Conservation (phyloP, 2,329 filamentous ascomycete genomes). For the Ophiocordyceps unilateralis region DNA sequence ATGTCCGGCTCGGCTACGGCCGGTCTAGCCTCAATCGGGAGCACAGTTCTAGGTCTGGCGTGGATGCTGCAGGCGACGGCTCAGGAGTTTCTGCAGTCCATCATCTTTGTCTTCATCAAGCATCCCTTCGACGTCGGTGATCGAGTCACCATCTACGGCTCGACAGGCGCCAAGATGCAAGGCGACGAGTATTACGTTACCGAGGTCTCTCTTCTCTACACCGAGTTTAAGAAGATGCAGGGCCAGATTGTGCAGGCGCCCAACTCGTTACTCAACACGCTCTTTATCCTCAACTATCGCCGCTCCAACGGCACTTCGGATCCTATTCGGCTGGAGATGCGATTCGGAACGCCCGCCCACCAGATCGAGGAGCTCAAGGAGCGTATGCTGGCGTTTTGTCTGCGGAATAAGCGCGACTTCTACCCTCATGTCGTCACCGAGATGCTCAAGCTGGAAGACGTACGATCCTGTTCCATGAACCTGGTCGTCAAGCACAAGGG, state of each 20-base stretch:
- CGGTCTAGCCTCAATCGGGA: slow-evolving; percentile 78
- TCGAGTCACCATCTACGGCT: slow-evolving; percentile 80
- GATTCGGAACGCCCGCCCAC: slow-evolving; percentile 70
- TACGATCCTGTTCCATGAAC: slow-evolving; percentile 74
- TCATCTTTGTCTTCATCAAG: slow-evolving; percentile 93
- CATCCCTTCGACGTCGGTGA: slow-evolving; percentile 95
- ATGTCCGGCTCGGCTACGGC: slow-evolving; percentile 83
- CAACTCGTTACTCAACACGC: slow-evolving; percentile 79
- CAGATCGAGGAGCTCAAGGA: slow-evolving; percentile 70
- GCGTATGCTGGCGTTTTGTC: slow-evolving; percentile 68
- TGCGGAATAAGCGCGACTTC: slow-evolving; percentile 75
- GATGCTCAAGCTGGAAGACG: slow-evolving; percentile 61
- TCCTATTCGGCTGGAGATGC: slow-evolving; percentile 66
- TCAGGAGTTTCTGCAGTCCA: slow-evolving; percentile 84
- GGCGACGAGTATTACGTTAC: slow-evolving; percentile 96
- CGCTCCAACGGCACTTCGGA: slow-evolving; percentile 80
- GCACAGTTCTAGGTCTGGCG: slow-evolving; percentile 70
- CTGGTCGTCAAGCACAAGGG: slow-evolving; percentile 96
- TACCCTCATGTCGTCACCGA: slow-evolving; percentile 76
- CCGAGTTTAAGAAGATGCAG: slow-evolving; percentile 98
- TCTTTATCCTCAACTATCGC: slow-evolving; percentile 91
- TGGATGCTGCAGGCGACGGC: slow-evolving; percentile 90
- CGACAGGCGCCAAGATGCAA: slow-evolving; percentile 57
- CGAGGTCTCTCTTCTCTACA: slow-evolving; percentile 82
- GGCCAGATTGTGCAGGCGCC: slow-evolving; percentile 91